Percentiles rank a stretch among this genome's conserved stretches.
phyloP scores from a whole-genome alignment of 163 green algal genomes.

The Chloromonas sp. region DNA sequence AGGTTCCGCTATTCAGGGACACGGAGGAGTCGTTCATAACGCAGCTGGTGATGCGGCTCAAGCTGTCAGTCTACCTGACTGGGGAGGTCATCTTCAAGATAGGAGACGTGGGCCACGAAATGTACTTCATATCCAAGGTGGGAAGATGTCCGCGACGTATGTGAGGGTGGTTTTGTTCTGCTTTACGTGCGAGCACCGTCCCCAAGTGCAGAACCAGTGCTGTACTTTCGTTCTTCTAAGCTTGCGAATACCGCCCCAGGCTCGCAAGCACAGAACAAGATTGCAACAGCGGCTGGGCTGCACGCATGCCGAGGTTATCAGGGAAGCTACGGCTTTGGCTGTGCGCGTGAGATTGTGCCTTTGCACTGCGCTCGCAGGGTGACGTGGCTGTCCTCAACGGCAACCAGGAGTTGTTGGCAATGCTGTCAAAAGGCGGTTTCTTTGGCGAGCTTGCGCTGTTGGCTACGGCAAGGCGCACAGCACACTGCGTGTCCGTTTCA shows the following conservation, averaged over 20 bases:
- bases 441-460: constrained; percentile 57
- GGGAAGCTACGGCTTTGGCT: no score
- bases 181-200: no score
- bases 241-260: no score
- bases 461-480: constrained; percentile 44
- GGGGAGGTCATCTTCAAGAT: constrained; percentile 46
- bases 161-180: no score
- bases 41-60: constrained; percentile 42
- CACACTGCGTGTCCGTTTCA: constrained; percentile 36
- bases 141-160: no score
- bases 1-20: constrained; percentile 50
- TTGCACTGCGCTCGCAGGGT: background rate
- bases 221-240: no score
- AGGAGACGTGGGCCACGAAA: constrained; percentile 51
- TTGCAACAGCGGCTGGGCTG: no score
- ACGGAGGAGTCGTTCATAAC: constrained; percentile 49
- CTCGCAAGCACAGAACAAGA: no score
- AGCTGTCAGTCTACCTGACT: constrained; percentile 31
- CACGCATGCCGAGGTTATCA: no score
- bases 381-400: constrained; percentile 11
- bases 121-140: constrained; percentile 56
- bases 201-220: no score
- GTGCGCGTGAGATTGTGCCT: no score
- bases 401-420: constrained; percentile 45
- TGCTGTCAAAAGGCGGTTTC: constrained; percentile 44